phyloP scores from a whole-genome alignment of 139 green algal genomes.

The Marvania coccoides region DNA sequence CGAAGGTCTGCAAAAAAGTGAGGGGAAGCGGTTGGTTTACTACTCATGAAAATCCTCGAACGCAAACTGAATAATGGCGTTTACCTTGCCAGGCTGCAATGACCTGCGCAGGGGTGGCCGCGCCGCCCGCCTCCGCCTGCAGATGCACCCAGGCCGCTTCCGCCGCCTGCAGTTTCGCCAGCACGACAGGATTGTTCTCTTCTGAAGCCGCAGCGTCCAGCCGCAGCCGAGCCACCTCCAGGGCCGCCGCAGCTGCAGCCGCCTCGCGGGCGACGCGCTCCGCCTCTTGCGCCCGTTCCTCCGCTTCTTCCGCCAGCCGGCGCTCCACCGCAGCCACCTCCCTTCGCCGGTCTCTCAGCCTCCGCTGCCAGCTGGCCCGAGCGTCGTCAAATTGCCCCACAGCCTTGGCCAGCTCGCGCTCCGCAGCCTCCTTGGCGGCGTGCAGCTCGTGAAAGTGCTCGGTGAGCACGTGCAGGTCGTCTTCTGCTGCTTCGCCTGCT shows the following conservation, averaged over 20 bases:
- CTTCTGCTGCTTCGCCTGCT: conserved; percentile 46
- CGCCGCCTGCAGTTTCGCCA: not conserved
- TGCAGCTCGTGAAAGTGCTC: conserved; percentile 59
- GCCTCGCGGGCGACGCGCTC: not conserved
- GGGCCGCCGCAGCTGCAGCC: not conserved
- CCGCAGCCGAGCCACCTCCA: not conserved
- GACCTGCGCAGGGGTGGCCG: not conserved
- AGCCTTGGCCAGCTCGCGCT: conserved; percentile 58
- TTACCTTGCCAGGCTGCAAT: not conserved
- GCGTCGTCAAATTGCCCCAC: conserved; percentile 55
- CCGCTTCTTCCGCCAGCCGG: not conserved
- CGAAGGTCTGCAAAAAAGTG: not conserved
- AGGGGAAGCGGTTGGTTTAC: too few species aligned
- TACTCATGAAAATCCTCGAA: too few species aligned
- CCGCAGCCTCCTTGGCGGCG: conserved; percentile 57
- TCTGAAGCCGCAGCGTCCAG: not conserved
- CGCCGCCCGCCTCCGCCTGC: not conserved
- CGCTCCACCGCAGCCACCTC: conserved; percentile 38
- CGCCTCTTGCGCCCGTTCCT: not conserved
- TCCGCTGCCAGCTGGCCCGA: conserved; percentile 36
- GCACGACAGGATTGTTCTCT: not conserved
- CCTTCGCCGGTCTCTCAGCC: conserved; percentile 46
- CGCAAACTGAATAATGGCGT: too few species aligned
- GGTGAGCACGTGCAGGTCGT: conserved; percentile 60
- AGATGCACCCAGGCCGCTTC: not conserved